A percentile compares a stretch with the other conserved stretches of the same genome.
Evolutionary conservation across 306 rosid genomes (phyloP).

Genomic region (Pueraria montana): DNA sequence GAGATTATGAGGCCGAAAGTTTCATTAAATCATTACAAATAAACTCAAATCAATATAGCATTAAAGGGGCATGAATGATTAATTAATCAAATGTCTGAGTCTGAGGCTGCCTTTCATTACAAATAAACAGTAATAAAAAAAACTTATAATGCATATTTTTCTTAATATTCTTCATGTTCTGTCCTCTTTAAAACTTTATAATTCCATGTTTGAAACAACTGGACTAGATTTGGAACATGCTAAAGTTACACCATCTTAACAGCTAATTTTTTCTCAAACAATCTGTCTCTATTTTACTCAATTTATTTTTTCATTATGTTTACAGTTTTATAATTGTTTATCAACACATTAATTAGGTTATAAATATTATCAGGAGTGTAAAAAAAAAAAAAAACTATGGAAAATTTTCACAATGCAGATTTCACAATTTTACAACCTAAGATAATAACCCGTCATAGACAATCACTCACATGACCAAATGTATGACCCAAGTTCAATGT

Average conservation of each 20-base stretch:
- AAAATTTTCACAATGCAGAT: constrained; percentile 8
- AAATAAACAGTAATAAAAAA: background rate
- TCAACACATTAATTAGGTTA: constrained; percentile 13
- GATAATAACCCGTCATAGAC: constrained; percentile 37
- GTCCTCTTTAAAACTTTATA: constrained; percentile 13
- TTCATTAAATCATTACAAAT: background rate
- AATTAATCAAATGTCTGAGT: background rate
- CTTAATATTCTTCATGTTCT: constrained; percentile 14
- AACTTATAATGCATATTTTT: background rate
- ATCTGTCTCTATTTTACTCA: constrained; percentile 1
- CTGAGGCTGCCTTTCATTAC: background rate
- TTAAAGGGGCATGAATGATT: background rate
- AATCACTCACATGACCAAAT: constrained; percentile 88
- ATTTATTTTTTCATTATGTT: background rate
- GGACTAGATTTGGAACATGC: constrained; percentile 19
- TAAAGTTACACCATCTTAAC: background rate
- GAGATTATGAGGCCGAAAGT: background rate
- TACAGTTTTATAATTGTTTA: background rate
- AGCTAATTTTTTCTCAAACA: constrained; percentile 4
- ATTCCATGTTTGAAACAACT: constrained; percentile 21
- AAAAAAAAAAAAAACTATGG: background rate
- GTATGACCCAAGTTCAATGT: constrained; percentile 97
- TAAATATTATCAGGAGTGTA: constrained; percentile 23
- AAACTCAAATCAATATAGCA: constrained; percentile 12
- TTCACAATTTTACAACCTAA: constrained; percentile 33